These are phyloP conservation scores for Gelatoporia subvermispora DNA, from an alignment of 768 basidiomycete species.

Conservation along the genomic window DNA sequence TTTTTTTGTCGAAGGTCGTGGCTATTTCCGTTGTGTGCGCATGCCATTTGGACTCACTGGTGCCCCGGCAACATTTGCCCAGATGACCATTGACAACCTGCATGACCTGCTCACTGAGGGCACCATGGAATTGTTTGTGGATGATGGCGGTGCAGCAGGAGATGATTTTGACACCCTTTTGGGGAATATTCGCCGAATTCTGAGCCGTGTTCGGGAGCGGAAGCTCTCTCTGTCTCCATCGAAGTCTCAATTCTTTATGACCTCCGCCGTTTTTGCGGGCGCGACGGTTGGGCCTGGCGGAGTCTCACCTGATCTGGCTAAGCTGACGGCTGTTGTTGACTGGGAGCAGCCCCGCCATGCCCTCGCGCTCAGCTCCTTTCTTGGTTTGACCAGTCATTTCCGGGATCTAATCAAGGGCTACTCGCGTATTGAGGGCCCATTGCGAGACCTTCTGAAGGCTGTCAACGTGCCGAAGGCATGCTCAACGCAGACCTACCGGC, in stretches of 20 bases:
- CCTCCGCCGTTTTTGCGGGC: slow-evolving; percentile 32
- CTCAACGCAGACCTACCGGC: slow-evolving; percentile 22
- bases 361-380: slow-evolving; percentile 27
- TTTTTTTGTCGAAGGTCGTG: slow-evolving; percentile 35
- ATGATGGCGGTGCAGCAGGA: slow-evolving; percentile 31
- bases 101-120: slow-evolving; percentile 4
- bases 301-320: slow-evolving; percentile 30
- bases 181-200: slow-evolving; percentile 18
- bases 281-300: slow-evolving; percentile 27
- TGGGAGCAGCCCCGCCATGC: slow-evolving; percentile 24
- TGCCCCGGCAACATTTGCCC: slow-evolving; percentile 30
- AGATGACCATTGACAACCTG: slow-evolving; percentile 11
- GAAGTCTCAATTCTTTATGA: slow-evolving; percentile 34
- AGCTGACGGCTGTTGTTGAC: slow-evolving; percentile 34
- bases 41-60: slow-evolving; percentile 41
- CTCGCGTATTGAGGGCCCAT: slow-evolving; percentile 23
- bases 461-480: slow-evolving; percentile 16
- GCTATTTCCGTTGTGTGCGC: slow-evolving; percentile 28
- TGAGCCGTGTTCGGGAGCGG: slow-evolving; percentile 23
- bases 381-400: slow-evolving; percentile 33
- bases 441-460: slow-evolving; percentile 24
- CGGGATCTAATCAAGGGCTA: slow-evolving; percentile 31
- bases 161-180: slow-evolving; percentile 29
- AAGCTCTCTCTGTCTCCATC: slow-evolving; percentile 32
- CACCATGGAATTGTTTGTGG: slow-evolving; percentile 32